A percentile compares a stretch with the other conserved stretches of the same genome.
Evolutionary conservation across 2,329 filamentous ascomycete genomes (phyloP).

Genomic region (Lachnellula hyalina): DNA sequence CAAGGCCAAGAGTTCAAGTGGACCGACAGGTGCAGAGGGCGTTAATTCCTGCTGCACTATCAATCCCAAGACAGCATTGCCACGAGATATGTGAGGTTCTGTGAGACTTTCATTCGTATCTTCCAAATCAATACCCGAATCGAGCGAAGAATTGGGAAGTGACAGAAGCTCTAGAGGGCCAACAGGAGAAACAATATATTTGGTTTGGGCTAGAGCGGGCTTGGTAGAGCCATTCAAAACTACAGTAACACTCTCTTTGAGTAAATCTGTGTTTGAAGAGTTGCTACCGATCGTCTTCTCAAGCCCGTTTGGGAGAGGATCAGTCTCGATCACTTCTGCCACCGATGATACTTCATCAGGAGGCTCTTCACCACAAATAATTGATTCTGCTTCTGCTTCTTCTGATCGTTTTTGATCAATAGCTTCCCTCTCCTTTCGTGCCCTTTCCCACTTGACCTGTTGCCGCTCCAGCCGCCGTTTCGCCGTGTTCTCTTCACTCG

Average conservation of each 20-base stretch:
- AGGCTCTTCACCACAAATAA: not conserved
- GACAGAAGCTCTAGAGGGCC: slow-evolving; percentile 40
- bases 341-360: not conserved
- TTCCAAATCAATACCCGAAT: slow-evolving; percentile 23
- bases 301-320: not conserved
- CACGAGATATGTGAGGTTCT: not conserved
- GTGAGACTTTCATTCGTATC: not conserved
- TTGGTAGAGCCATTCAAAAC: slow-evolving; percentile 2
- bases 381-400: slow-evolving; percentile 34
- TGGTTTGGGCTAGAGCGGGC: not conserved
- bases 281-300: not conserved
- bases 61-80: not conserved
- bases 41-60: not conserved
- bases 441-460: slow-evolving; percentile 84
- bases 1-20: slow-evolving; percentile 45
- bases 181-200: slow-evolving; percentile 15
- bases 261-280: not conserved
- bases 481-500: slow-evolving; percentile 78
- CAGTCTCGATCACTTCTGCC: not conserved
- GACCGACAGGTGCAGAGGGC: slow-evolving; percentile 21
- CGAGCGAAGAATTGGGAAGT: slow-evolving; percentile 47
- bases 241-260: not conserved
- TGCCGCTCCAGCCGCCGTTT: slow-evolving; percentile 70
- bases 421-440: slow-evolving; percentile 77
- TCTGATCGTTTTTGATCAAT: slow-evolving; percentile 66